These are phyloP conservation scores for Nemania bipapillata DNA, from an alignment of 2,329 filamentous ascomycete genomes.

Conservation along the genomic window DNA sequence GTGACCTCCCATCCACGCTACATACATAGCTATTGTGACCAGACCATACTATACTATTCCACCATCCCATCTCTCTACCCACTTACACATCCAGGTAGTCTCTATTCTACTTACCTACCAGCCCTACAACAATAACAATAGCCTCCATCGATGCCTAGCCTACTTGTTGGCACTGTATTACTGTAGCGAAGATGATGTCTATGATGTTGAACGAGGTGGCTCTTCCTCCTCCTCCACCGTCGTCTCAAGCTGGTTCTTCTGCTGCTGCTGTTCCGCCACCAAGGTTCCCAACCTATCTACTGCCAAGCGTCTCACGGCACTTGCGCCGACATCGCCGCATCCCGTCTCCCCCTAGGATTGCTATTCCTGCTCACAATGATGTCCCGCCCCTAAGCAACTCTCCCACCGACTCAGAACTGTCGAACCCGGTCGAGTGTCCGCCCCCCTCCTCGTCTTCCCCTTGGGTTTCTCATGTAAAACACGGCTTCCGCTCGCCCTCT, in stretches of 20 bases:
- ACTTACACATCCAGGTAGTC: neutral
- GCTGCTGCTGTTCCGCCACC: conserved; percentile 46
- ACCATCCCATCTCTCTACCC: neutral
- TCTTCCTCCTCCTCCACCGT: conserved; percentile 26
- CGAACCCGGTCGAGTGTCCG: conserved; percentile 44
- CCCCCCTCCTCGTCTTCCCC: conserved; percentile 44
- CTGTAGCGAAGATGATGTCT: conserved; percentile 42
- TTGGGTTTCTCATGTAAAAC: conserved; percentile 42
- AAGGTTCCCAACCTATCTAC: conserved; percentile 63
- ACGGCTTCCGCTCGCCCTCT: conserved; percentile 32
- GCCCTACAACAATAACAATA: neutral
- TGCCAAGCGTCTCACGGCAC: conserved; percentile 63
- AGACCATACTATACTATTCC: neutral
- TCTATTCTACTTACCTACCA: neutral
- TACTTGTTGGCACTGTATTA: neutral
- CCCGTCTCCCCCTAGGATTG: conserved; percentile 49
- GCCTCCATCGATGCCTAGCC: neutral
- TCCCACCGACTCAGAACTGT: conserved; percentile 51
- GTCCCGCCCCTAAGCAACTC: conserved; percentile 54
- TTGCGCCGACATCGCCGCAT: conserved; percentile 57
- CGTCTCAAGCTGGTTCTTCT: neutral
- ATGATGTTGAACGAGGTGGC: conserved; percentile 46
- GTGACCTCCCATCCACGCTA: too few relatives aligned
- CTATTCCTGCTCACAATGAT: conserved; percentile 41
- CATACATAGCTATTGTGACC: neutral